Evolutionary conservation across 768 basidiomycete species (phyloP), one percentile per base, ranked within the genome.

Genomic region (Neoboletus magnificus): DNA sequence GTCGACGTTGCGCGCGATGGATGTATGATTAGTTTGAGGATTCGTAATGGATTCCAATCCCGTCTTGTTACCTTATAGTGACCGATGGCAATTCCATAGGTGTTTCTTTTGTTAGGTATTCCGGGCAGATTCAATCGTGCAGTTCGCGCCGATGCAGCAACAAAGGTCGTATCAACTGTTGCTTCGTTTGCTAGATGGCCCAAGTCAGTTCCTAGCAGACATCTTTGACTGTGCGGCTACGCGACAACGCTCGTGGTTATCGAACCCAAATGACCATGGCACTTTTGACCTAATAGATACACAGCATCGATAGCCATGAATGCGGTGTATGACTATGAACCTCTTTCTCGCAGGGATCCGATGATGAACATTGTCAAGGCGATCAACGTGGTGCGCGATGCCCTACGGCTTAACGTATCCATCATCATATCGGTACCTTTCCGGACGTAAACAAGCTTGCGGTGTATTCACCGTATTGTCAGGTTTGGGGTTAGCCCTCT

Each of bases 11-110:
- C 47, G 23, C 7, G 22, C 25, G 6, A 15, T 18, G 18, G 13
- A 16, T 18, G 22, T 18, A 13, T 41, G 36, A 45, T 15, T 43
- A 1, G 1, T 20, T 29, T 30, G 32, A 7, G 62, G 59, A 22
- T 57, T 63, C 11, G 59, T 62, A 15, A 56, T 50, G 43, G 55
- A 57, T 22, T 62, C 57, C 33, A 60, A 50, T 20, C 50, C 69
- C 36, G 47, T 60, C 2, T 56, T 65, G 23, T 57, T 65, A 6
- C 65, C 62, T 15, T 71, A 74, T 51, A 66, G 68, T 16, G 61
- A 69, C 12, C 46, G 49, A 47, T 72, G 74, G 73, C 65, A 66
- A 23, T 47, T 68, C 43, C 66, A 64, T 45, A 58, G 73, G 42
- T 59, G 58, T 4, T 48, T 69, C 41, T 71, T 68, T 23, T 59